Percentiles rank a stretch among this genome's conserved stretches.
phyloP scores from a whole-genome alignment of 164 flowering plant genomes.

The Akebia trifoliata region DNA sequence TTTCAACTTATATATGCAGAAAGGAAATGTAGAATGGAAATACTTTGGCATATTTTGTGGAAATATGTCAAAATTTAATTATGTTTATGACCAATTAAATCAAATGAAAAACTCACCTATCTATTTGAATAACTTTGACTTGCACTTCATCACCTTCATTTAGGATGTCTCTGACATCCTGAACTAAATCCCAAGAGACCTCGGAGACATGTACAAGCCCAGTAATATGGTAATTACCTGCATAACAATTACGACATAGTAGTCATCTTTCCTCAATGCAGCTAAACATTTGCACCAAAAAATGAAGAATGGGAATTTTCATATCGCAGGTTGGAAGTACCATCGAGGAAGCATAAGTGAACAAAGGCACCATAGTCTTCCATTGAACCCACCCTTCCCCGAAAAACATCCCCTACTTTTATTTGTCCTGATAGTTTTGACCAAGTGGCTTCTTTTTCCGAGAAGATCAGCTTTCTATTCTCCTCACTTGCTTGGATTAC shows the following conservation, averaged over 20 bases:
- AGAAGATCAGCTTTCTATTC: constrained; percentile 58
- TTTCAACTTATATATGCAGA: too few relatives aligned
- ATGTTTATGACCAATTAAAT: too few relatives aligned
- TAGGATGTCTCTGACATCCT: constrained; percentile 73
- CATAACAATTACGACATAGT: constrained; percentile 17
- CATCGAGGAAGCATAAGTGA: constrained; percentile 80
- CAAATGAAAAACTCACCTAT: constrained; percentile 49
- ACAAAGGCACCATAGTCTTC: constrained; percentile 93
- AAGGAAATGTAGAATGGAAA: too few relatives aligned
- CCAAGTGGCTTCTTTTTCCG: constrained; percentile 85
- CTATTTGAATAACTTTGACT: constrained; percentile 62
- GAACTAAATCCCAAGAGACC: constrained; percentile 95
- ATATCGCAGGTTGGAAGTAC: constrained; percentile 28
- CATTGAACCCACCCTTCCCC: constrained; percentile 64
- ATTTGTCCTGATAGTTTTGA: constrained; percentile 44
- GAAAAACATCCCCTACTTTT: constrained; percentile 62
- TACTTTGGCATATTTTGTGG: too few relatives aligned
- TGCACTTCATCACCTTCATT: constrained; percentile 68
- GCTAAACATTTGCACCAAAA: not conserved
- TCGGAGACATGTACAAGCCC: constrained; percentile 91
- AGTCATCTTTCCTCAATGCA: not conserved
- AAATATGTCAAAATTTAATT: too few relatives aligned
- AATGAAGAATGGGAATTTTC: not conserved
- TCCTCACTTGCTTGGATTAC: constrained; percentile 62
- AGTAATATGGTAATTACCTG: constrained; percentile 80